phyloP scores from a whole-genome alignment of 1,284 basidiomycete genomes.

The Cutaneotrichosporon cutaneum region DNA sequence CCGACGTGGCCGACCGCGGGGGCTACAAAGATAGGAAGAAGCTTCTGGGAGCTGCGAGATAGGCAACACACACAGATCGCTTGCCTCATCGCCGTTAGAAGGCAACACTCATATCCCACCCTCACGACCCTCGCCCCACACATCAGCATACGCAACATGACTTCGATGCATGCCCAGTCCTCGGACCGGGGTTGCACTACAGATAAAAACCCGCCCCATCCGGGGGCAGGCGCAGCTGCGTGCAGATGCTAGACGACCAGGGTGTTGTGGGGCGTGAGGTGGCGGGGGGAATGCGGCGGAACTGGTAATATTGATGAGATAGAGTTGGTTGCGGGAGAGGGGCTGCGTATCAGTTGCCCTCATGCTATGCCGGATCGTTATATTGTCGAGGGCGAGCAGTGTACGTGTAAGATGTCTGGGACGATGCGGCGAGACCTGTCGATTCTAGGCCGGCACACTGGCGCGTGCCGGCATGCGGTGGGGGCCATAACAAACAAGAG shows the following conservation, averaged over 20 bases:
- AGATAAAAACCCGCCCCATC: slow-evolving; percentile 3
- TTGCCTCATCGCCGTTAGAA: too few species aligned
- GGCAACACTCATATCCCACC: background rate
- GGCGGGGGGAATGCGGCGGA: background rate
- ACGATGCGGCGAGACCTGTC: slow-evolving; percentile 16
- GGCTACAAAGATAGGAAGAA: too few species aligned
- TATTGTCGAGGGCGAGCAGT: slow-evolving; percentile 10
- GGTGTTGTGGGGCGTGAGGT: background rate
- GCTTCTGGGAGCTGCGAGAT: too few species aligned
- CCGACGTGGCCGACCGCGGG: too few species aligned
- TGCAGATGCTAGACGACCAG: background rate
- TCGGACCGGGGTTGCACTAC: slow-evolving; percentile 11
- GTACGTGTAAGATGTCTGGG: slow-evolving; percentile 14
- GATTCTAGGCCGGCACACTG: slow-evolving; percentile 18
- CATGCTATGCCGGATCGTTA: slow-evolving; percentile 24
- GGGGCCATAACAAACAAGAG: slow-evolving; percentile 4
- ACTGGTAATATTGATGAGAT: slow-evolving; percentile 7
- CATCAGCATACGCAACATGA: background rate
- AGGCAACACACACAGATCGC: too few species aligned
- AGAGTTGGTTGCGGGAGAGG: slow-evolving; percentile 12
- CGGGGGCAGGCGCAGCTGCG: background rate
- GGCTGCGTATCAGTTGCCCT: slow-evolving; percentile 26
- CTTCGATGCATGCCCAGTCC: slow-evolving; percentile 8
- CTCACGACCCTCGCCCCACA: background rate
- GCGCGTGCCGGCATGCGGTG: slow-evolving; percentile 19